Base-by-base conservation (phyloP, 129 eudicot species). In the Tagetes erecta region DNA sequence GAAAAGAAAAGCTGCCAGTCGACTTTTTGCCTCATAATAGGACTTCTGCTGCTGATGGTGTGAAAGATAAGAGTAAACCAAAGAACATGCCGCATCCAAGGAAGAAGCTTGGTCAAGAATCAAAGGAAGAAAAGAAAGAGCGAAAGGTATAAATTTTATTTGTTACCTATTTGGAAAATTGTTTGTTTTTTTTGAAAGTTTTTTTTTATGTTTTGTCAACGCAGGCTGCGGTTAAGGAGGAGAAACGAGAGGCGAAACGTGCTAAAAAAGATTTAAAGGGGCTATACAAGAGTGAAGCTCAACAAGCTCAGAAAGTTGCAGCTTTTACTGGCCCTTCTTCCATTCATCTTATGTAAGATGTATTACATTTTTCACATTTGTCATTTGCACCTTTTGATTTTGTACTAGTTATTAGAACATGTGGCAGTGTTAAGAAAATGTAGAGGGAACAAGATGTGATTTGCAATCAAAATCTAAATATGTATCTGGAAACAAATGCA, bases 111-210 rank as follows among this genome's bases (percentile, higher is more conserved):
- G 84, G 84, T 60, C 88, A 82, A 81, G 99, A 95, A 83, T 65
- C 99, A 0, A 91, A 91, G 80, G 99, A 91, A 75, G 99, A 95
- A 75, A 95, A 95, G 93, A 91, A 95, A 82, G 96, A 91, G 58
- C 84, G 99, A 5, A 95, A 91, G 99, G 99, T 95, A 83, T 33
- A 6, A 11, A 69, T 0, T 13, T 47, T 30, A 44, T 20, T n/a
- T 12, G 46, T 74, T 59, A 27, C 36, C 20, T 8, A 8, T 33
- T 1, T 68, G 59, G 4, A 6, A 46, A 34, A 5, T 37, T 70
- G 50, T 38, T n/a, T n/a, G n/a, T n/a, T n/a, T n/a, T n/a, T n/a
- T n/a, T n/a, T n/a, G n/a, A n/a, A 50, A 13, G 36, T 9, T 20
- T 36, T 8, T 50, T 71, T 35, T 13, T 42, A 3, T 41, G 1